A percentile compares a stretch with the other conserved stretches of the same genome.
Conservation (phyloP, 108 stramenopile species). For the Fragilaria radians region DNA sequence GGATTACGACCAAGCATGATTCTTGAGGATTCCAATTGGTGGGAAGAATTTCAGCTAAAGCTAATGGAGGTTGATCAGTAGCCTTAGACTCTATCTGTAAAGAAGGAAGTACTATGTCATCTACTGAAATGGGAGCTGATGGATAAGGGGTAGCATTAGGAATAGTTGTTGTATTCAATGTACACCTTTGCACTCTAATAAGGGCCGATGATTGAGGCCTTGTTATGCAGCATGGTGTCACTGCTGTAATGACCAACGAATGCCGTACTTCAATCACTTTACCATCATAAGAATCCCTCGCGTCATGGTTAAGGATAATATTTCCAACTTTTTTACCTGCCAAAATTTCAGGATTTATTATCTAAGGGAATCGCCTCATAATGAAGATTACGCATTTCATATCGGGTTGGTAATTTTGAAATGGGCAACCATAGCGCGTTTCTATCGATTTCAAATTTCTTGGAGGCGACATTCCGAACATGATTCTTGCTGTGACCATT, state of each 20-base stretch:
- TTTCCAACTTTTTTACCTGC: background rate
- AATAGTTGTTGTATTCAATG: background rate
- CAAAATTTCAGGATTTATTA: background rate
- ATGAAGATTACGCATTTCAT: background rate
- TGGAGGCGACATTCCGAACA: background rate
- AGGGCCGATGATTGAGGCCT: conserved; percentile 12
- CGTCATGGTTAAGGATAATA: conserved; percentile 6
- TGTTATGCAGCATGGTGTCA: conserved; percentile 4
- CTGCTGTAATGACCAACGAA: conserved; percentile 3
- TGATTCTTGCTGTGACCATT: background rate
- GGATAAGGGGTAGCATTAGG: background rate
- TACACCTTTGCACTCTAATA: conserved; percentile 2
- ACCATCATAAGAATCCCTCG: conserved; percentile 10
- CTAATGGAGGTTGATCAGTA: background rate
- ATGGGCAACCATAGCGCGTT: background rate
- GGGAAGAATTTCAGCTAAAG: background rate
- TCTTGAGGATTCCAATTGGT: conserved; percentile 11
- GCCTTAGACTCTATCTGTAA: background rate
- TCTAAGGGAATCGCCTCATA: background rate
- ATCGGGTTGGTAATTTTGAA: background rate
- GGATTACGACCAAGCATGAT: conserved; percentile 6
- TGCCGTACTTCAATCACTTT: conserved; percentile 12
- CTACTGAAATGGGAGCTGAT: background rate
- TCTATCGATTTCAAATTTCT: background rate
- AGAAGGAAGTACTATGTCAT: background rate